Conservation (phyloP, 495 filamentous ascomycete genomes). For the Symbiotaphrina buchneri region DNA sequence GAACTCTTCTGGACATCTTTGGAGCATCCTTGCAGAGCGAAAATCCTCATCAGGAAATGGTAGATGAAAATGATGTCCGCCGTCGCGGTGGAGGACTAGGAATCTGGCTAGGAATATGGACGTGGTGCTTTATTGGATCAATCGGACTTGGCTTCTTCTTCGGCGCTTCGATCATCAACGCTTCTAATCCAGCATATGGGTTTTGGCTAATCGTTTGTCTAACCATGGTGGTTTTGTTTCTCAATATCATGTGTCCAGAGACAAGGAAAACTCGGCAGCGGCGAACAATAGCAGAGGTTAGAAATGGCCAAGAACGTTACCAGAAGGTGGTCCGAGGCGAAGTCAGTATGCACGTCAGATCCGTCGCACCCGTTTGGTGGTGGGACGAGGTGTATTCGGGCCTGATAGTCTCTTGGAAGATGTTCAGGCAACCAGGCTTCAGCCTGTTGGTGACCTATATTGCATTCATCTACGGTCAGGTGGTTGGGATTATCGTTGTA, state of each 20-base stretch:
- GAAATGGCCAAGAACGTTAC: slow-evolving; percentile 26
- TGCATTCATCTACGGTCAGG: slow-evolving; percentile 55
- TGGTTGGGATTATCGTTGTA: slow-evolving; percentile 42
- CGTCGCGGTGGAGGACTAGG: slow-evolving; percentile 55
- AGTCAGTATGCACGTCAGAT: slow-evolving; percentile 47
- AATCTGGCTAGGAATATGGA: slow-evolving; percentile 57
- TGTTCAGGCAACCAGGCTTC: slow-evolving; percentile 51
- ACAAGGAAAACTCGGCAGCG: slow-evolving; percentile 38
- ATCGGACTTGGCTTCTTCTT: slow-evolving; percentile 44
- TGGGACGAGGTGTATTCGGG: slow-evolving; percentile 50
- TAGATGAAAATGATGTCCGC: slow-evolving; percentile 35
- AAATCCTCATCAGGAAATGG: slow-evolving; percentile 46
- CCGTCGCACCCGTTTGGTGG: slow-evolving; percentile 48
- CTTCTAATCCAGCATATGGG: slow-evolving; percentile 39
- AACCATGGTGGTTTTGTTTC: slow-evolving; percentile 30
- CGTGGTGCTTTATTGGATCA: slow-evolving; percentile 47
- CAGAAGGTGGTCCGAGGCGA: slow-evolving; percentile 43
- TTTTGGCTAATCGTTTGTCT: slow-evolving; percentile 48
- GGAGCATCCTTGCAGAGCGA: slow-evolving; percentile 47
- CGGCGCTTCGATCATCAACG: slow-evolving; percentile 40
- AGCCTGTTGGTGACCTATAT: slow-evolving; percentile 44
- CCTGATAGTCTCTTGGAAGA: slow-evolving; percentile 35
- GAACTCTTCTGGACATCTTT: slow-evolving; percentile 49
- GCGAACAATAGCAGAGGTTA: slow-evolving; percentile 38
- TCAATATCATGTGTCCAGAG: slow-evolving; percentile 45